Conservation (phyloP, 129 eudicot species). For the Flaveria bidentis region DNA sequence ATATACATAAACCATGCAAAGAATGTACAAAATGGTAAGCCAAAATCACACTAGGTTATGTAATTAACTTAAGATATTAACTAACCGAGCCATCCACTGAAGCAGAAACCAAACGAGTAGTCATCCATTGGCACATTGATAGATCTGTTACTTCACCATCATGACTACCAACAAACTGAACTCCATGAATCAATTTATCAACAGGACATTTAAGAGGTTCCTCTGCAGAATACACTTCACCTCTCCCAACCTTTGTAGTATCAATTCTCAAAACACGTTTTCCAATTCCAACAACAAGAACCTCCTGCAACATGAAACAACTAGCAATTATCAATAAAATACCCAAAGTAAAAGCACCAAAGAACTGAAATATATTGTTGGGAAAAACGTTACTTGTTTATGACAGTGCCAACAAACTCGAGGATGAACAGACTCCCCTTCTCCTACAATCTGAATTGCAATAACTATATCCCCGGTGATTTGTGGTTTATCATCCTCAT, state of each 20-base stretch:
- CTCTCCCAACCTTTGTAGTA: slow-evolving; percentile 91
- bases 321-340: no score
- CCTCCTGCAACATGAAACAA: no score
- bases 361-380: no score
- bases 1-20: not conserved
- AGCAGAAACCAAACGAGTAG: slow-evolving; percentile 94
- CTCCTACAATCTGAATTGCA: slow-evolving; percentile 84
- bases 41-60: not conserved
- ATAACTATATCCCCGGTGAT: slow-evolving; percentile 71
- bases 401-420: slow-evolving; percentile 99
- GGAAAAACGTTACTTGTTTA: no score
- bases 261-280: slow-evolving; percentile 72
- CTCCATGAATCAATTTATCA: slow-evolving; percentile 78
- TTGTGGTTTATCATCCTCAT: slow-evolving; percentile 90
- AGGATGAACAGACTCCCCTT: slow-evolving; percentile 84
- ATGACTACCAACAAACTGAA: slow-evolving; percentile 94
- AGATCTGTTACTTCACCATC: slow-evolving; percentile 97
- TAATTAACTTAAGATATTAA: not conserved
- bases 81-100: slow-evolving; percentile 97
- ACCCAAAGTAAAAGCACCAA: not conserved
- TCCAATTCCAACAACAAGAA: slow-evolving; percentile 92
- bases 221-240: slow-evolving; percentile 73
- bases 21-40: not conserved
- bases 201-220: slow-evolving; percentile 79
- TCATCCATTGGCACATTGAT: slow-evolving; percentile 99